phyloP scores from a whole-genome alignment of 352 stramenopile species.

The Nothophytophthora sp. region DNA sequence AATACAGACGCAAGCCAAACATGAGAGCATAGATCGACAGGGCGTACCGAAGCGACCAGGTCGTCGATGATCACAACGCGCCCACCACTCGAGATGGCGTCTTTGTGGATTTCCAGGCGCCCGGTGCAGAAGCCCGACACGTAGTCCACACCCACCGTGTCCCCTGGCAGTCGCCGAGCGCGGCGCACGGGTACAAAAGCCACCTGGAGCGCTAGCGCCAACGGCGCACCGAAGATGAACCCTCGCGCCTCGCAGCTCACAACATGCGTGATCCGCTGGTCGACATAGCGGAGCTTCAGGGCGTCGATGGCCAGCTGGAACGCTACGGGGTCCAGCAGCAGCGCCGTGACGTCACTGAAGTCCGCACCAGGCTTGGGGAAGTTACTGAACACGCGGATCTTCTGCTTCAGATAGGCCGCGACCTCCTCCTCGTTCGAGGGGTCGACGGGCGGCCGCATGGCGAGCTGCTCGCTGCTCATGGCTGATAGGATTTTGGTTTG shows the following conservation, averaged over 20 bases:
- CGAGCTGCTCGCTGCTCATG: conserved; percentile 28
- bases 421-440: conserved; percentile 55
- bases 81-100: conserved; percentile 67
- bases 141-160: conserved; percentile 83
- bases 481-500: too few species aligned
- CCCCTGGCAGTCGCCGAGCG: conserved; percentile 57
- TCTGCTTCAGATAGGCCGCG: conserved; percentile 57
- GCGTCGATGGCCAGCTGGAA: conserved; percentile 80
- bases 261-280: conserved; percentile 71
- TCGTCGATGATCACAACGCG: conserved; percentile 84
- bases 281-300: conserved; percentile 58
- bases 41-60: conserved; percentile 66
- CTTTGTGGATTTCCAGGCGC: conserved; percentile 81
- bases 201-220: conserved; percentile 64
- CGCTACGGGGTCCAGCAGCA: conserved; percentile 66
- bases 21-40: conserved; percentile 1
- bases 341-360: conserved; percentile 75
- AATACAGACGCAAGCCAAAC: conserved; percentile 8
- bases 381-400: conserved; percentile 70
- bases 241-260: conserved; percentile 79
- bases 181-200: conserved; percentile 78
- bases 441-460: conserved; percentile 29
- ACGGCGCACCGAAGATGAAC: conserved; percentile 80
- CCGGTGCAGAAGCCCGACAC: conserved; percentile 72
- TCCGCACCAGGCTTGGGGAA: conserved; percentile 55